Evolutionary conservation across 2,329 filamentous ascomycete species (phyloP), one percentile per base, ranked within the genome.

Genomic region (Hypoxylon sp.): DNA sequence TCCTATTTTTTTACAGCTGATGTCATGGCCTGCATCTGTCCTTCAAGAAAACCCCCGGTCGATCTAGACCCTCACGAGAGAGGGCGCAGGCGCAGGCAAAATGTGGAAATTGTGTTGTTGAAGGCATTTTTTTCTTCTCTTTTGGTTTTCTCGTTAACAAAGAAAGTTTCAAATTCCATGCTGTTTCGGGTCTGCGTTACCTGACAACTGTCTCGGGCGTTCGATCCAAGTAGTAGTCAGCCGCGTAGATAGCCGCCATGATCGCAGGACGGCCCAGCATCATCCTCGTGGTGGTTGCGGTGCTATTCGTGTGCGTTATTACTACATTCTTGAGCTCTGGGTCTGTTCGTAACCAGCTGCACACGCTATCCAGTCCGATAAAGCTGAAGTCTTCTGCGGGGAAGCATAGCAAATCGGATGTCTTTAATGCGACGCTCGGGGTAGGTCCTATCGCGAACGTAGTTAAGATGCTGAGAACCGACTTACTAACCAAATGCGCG

Each of bases 341-440:
- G 19, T 64, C 63, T 4, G 54, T 55, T 15, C 53, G 46, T 28
- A 62, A 39, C 37, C 48, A 59, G 52, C 32, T 59, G 17, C 15
- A 52, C 6, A 56, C 66, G 17, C 46, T 43, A 17, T 51, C 57
- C 6, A 53, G 44, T 24, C 20, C 46, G 11, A 28, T 22, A n/a
- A 56, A 17, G 56, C 56, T 52, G 60, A 26, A 41, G 5, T 59
- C 53, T 11, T 54, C 52, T 6, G 17, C 51, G 6, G 43, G 17
- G 11, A 64, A 56, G 22, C 28, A 61, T 55, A 54, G 20, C 3
- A 51, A 66, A 44, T 67, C 60, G 7, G 66, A 66, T 22, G 49
- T 67, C 15, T 68, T 67, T 32, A 68, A 68, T 20, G 49, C 17
- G 47, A 68, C 66, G 6, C 66, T 68, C 17, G 66, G 66, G 20